Base-by-base conservation (phyloP, 495 filamentous ascomycete species). In the Xylaria grammica region DNA sequence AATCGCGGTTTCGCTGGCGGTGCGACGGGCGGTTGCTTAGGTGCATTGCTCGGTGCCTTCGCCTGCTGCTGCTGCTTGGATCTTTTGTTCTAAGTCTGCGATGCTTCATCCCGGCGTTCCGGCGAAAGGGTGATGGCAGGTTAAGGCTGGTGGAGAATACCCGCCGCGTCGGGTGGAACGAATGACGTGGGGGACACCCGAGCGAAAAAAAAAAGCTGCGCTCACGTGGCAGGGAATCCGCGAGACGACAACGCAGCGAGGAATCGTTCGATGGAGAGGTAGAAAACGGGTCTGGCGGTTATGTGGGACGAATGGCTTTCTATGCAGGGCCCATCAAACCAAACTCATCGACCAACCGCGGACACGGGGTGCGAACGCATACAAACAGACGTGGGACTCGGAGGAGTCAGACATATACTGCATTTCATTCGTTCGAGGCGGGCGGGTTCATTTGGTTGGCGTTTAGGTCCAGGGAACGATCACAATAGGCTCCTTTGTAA, bases 1-100 rank as follows among this genome's bases (percentile, higher is more conserved):
- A 68, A 53, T 65, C 64, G 40, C 65, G 67, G 8, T 58, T 70
- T 36, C 17, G 40, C 52, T 17, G n/a, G 48, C 11, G 60, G 42
- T 29, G 42, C 56, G 3, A 42, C 42, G 9, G 56, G 68, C 48
- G 74, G 75, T 15, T 75, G 79, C 36, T 34, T 80, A 11, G 73
- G 74, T 29, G 73, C 73, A 0, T 62, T 80, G 46, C 48, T 81
- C 1, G 79, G 75, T 0, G 66, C 68, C 52, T 63, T 81, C 56
- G 81, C 81, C 1, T 81, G 79, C 69, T 83, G 81, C 62, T 83
- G 81, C 72, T 83, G 81, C 63, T 63, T 83, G 57, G 81, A 83
- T 26, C 72, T 74, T 20, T 53, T 83, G 36, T 82, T 81, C 58
- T 83, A 79, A 57, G 44, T 19, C 13, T 6, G 3, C 4, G 54